phyloP scores from a whole-genome alignment of 257 asterid genomes.

The Rubia yunnanensis region DNA sequence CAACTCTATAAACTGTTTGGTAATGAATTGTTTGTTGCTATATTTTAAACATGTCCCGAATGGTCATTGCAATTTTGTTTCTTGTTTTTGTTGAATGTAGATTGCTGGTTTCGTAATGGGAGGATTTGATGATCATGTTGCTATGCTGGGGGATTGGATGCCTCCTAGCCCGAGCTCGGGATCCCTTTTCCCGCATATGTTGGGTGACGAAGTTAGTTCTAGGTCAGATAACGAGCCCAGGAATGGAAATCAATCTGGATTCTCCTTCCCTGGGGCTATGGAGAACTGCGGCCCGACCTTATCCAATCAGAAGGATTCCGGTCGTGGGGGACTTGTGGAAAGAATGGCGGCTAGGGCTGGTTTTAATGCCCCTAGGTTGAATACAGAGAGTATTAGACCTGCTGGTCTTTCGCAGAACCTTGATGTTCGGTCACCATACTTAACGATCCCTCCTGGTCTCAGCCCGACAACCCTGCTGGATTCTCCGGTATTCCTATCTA shows the following conservation, averaged over 20 bases:
- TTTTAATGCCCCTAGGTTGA: slow-evolving; percentile 67
- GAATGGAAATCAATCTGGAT: slow-evolving; percentile 23
- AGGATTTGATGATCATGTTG: slow-evolving; percentile 60
- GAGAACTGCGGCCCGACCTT: slow-evolving; percentile 6
- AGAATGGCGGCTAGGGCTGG: slow-evolving; percentile 88
- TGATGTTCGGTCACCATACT: slow-evolving; percentile 51
- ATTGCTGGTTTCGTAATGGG: slow-evolving; percentile 31
- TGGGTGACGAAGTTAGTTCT: slow-evolving; percentile 28
- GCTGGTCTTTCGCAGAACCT: slow-evolving; percentile 36
- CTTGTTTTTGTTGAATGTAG: slow-evolving; percentile 9
- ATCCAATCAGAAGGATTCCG: slow-evolving; percentile 23
- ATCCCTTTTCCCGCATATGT: slow-evolving; percentile 39
- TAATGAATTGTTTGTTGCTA: neutral
- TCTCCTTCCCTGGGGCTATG: slow-evolving; percentile 17
- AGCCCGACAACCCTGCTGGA: slow-evolving; percentile 82
- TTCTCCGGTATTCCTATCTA: slow-evolving; percentile 68
- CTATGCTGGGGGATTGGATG: slow-evolving; percentile 68
- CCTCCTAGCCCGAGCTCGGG: slow-evolving; percentile 51
- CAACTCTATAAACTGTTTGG: neutral
- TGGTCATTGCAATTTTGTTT: slow-evolving; percentile 7
- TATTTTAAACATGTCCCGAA: neutral
- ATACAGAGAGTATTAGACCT: slow-evolving; percentile 51
- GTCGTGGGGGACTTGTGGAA: slow-evolving; percentile 63
- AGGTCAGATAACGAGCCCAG: slow-evolving; percentile 20
- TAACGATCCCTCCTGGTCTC: slow-evolving; percentile 76